phyloP scores from a whole-genome alignment of 2,329 filamentous ascomycete species.

The Didymella pomorum region DNA sequence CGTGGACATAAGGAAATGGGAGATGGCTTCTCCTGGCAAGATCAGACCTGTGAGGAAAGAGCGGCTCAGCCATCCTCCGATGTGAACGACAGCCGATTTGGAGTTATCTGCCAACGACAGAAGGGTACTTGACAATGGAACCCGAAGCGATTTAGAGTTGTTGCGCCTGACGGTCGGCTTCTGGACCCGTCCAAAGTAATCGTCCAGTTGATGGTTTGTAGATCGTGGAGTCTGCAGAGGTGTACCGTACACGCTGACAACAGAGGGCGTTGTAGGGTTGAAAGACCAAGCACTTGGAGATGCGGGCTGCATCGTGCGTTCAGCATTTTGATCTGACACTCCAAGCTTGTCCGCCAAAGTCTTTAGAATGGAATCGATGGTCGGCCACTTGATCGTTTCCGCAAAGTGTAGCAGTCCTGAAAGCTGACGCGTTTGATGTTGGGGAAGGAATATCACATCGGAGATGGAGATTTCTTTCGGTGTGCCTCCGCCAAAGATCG shows the following conservation, averaged over 20 bases:
- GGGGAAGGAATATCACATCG: slow-evolving; percentile 46
- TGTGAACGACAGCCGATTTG: slow-evolving; percentile 34
- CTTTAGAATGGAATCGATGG: slow-evolving; percentile 49
- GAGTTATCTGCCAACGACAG: slow-evolving; percentile 23
- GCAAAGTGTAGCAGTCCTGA: slow-evolving; percentile 62
- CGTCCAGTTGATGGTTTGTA: slow-evolving; percentile 35
- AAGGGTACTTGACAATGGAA: slow-evolving; percentile 41
- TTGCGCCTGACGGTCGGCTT: slow-evolving; percentile 37
- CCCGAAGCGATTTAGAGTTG: slow-evolving; percentile 40
- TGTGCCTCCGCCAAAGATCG: slow-evolving; percentile 35
- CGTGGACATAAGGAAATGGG: slow-evolving; percentile 64
- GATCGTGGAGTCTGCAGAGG: slow-evolving; percentile 50
- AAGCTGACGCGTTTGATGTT: slow-evolving; percentile 53
- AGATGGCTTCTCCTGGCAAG: slow-evolving; percentile 62
- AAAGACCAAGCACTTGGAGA: slow-evolving; percentile 35
- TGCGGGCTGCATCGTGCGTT: slow-evolving; percentile 26
- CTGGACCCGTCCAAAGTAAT: slow-evolving; percentile 47
- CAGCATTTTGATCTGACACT: slow-evolving; percentile 23
- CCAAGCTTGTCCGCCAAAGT: slow-evolving; percentile 50
- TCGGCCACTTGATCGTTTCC: slow-evolving; percentile 60
- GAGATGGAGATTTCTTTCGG: slow-evolving; percentile 31
- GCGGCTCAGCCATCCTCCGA: slow-evolving; percentile 63
- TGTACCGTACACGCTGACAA: slow-evolving; percentile 49
- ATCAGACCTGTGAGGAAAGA: slow-evolving; percentile 64
- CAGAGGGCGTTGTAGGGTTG: slow-evolving; percentile 39